phyloP scores from a whole-genome alignment of 2,329 filamentous ascomycete species.

The Geoglossum cookeanum region DNA sequence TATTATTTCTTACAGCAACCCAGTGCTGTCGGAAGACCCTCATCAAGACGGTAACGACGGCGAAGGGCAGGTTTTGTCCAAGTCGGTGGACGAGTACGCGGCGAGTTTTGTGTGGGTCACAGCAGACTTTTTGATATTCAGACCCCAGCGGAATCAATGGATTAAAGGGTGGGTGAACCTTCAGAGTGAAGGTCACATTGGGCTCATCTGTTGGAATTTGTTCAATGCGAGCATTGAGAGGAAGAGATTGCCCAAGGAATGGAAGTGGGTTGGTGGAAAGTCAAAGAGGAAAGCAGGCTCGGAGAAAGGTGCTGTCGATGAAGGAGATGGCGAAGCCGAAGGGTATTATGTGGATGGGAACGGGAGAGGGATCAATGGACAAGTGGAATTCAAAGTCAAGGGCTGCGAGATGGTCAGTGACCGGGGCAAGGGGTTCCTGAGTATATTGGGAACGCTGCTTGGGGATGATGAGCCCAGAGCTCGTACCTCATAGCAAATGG shows the following conservation, averaged over 20 bases:
- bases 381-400: slow-evolving; percentile 57
- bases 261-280: slow-evolving; percentile 58
- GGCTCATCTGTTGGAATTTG: slow-evolving; percentile 72
- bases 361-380: slow-evolving; percentile 50
- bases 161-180: slow-evolving; percentile 71
- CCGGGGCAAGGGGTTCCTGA: slow-evolving; percentile 59
- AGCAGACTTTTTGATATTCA: slow-evolving; percentile 68
- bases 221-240: slow-evolving; percentile 82
- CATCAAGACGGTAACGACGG: slow-evolving; percentile 31
- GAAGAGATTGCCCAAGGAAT: slow-evolving; percentile 52
- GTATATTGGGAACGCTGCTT: slow-evolving; percentile 76
- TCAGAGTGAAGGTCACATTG: slow-evolving; percentile 75
- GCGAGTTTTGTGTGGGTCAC: slow-evolving; percentile 79
- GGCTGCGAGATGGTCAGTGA: slow-evolving; percentile 69
- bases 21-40: slow-evolving; percentile 42
- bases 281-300: slow-evolving; percentile 14
- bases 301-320: slow-evolving; percentile 13
- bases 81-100: slow-evolving; percentile 57
- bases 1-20: slow-evolving; percentile 54
- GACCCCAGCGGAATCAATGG: slow-evolving; percentile 50
- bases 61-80: slow-evolving; percentile 24
- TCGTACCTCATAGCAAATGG: background rate
- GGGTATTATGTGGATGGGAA: slow-evolving; percentile 59
- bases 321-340: slow-evolving; percentile 32
- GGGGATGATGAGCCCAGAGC: slow-evolving; percentile 32